Conservation (phyloP, 2,329 filamentous ascomycete species). For the Aaosphaeria arxii region DNA sequence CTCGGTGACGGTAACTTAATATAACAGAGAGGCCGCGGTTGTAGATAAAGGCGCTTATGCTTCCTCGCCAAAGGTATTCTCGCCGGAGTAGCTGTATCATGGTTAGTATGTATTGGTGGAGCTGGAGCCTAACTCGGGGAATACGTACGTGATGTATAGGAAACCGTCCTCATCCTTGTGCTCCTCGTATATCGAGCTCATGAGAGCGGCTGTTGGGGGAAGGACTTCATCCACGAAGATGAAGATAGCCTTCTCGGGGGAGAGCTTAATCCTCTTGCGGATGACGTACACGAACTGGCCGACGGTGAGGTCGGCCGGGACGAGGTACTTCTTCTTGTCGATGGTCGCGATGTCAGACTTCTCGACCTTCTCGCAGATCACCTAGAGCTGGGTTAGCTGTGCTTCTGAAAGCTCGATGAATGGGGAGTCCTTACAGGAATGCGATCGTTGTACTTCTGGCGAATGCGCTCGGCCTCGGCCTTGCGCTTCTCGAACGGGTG, state of each 20-base stretch:
- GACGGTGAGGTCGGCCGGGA: conserved; percentile 94
- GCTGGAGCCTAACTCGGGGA: background rate
- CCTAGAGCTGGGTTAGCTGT: conserved; percentile 53
- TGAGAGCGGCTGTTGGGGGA: conserved; percentile 91
- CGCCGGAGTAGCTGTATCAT: conserved; percentile 75
- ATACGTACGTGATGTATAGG: conserved; percentile 88
- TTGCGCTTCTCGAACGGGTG: conserved; percentile 99
- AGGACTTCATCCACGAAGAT: conserved; percentile 99
- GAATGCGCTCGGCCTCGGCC: conserved; percentile 98
- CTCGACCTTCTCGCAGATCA: conserved; percentile 99
- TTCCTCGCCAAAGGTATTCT: conserved; percentile 87
- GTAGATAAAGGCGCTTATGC: conserved; percentile 22
- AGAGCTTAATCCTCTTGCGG: conserved; percentile 99
- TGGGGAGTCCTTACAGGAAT: conserved; percentile 74
- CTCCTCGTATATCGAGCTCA: conserved; percentile 99
- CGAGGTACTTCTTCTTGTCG: conserved; percentile 99
- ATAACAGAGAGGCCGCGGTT: conserved; percentile 1
- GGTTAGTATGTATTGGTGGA: conserved; percentile 16
- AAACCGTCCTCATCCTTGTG: conserved; percentile 91
- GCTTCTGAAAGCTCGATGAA: background rate
- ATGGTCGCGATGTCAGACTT: conserved; percentile 99
- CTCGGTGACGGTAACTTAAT: conserved; percentile 9
- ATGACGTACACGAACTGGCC: conserved; percentile 99
- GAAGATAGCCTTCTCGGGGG: conserved; percentile 99
- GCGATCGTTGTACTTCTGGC: conserved; percentile 97